Percentiles rank a stretch among this genome's conserved stretches.
Evolutionary conservation across 177 flowering plant species (phyloP).

Genomic region (Vitis hybrid): DNA sequence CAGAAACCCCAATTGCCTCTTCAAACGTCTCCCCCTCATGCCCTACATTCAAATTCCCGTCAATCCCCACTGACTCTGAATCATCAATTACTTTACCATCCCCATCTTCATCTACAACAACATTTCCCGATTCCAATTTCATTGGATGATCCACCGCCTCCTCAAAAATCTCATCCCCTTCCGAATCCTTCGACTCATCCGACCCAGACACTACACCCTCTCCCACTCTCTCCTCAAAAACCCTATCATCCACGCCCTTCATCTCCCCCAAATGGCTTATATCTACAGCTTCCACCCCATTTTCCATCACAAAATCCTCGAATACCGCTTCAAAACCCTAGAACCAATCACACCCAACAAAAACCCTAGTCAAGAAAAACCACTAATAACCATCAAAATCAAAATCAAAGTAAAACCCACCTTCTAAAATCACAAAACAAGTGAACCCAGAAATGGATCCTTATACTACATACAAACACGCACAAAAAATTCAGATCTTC

Average conservation of each 20-base stretch:
- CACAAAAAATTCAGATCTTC: conserved; percentile 7
- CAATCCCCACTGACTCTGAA: conserved; percentile 10
- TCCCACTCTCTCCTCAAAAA: conserved; percentile 23
- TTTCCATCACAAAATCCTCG: conserved; percentile 40
- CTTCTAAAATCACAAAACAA: not conserved
- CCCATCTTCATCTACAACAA: conserved; percentile 14
- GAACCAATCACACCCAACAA: conserved; percentile 24
- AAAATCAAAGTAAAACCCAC: not conserved
- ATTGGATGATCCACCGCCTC: conserved; percentile 48
- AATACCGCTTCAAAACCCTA: conserved; percentile 30
- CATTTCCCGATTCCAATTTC: conserved; percentile 14
- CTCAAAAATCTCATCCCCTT: conserved; percentile 61
- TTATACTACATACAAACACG: no score
- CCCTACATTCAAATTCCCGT: conserved; percentile 22
- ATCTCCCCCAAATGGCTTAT: conserved; percentile 21
- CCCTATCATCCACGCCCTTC: conserved; percentile 23
- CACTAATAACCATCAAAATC: not conserved
- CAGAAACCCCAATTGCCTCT: conserved; percentile 32
- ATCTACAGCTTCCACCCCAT: conserved; percentile 32
- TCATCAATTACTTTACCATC: conserved; percentile 8
- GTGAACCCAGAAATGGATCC: no score
- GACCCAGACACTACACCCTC: conserved; percentile 26
- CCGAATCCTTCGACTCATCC: conserved; percentile 37
- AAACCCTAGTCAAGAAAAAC: conserved; percentile 4
- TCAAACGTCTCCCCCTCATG: conserved; percentile 37